Percentiles rank a stretch among this genome's conserved stretches.
phyloP scores from a whole-genome alignment of 495 filamentous ascomycete species.

The Podospora didyma region DNA sequence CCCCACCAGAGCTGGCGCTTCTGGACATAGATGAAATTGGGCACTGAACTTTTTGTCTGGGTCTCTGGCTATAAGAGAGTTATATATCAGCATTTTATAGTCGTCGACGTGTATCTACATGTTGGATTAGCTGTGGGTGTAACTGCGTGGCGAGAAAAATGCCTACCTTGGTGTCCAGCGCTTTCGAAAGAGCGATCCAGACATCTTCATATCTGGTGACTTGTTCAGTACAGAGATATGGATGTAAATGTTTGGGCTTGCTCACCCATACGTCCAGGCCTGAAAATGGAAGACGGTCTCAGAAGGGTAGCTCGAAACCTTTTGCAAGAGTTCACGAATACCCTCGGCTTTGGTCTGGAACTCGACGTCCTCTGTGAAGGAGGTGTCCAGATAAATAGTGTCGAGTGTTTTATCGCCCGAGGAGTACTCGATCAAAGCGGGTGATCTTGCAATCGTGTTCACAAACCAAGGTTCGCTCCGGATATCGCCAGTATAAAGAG shows the following conservation, averaged over 20 bases:
- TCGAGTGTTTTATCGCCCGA: slow-evolving; percentile 63
- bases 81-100: slow-evolving; percentile 74
- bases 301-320: slow-evolving; percentile 63
- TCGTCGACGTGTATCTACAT: slow-evolving; percentile 72
- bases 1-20: slow-evolving; percentile 67
- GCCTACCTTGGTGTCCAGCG: slow-evolving; percentile 59
- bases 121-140: slow-evolving; percentile 1
- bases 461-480: slow-evolving; percentile 62
- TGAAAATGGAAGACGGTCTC: slow-evolving; percentile 82
- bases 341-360: slow-evolving; percentile 66
- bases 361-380: slow-evolving; percentile 52
- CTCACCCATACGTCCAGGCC: slow-evolving; percentile 86
- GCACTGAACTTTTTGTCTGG: slow-evolving; percentile 24
- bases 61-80: slow-evolving; percentile 50
- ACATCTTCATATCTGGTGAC: slow-evolving; percentile 68
- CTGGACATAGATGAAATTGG: slow-evolving; percentile 42
- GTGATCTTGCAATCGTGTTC: slow-evolving; percentile 59
- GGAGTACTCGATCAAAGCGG: slow-evolving; percentile 71
- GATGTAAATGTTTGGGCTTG: not conserved
- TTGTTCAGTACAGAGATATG: not conserved
- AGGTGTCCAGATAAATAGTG: slow-evolving; percentile 84
- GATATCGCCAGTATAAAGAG: slow-evolving; percentile 92
- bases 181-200: slow-evolving; percentile 75
- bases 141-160: not conserved
- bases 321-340: slow-evolving; percentile 65